Percentiles rank a stretch among this genome's conserved stretches.
These are phyloP conservation scores for Mucor velutinosus DNA, from an alignment of 371 early-diverging fungal genomes.

Conservation along the genomic window DNA sequence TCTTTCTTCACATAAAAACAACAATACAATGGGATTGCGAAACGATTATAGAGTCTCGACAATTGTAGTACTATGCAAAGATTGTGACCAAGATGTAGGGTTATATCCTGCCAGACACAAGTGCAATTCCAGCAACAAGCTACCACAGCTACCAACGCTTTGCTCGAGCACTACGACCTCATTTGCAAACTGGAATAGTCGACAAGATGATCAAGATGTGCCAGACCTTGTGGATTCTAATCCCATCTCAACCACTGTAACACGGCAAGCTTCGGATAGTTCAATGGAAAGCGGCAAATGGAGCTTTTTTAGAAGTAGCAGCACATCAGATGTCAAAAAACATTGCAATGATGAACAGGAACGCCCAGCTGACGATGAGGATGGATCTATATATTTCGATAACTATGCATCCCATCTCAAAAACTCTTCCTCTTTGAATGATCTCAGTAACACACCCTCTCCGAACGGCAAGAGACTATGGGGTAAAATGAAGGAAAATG, in stretches of 20 bases:
- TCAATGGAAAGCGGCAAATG: conserved; percentile 17
- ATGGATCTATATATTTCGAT: conserved; percentile 28
- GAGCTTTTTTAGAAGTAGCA: conserved; percentile 9
- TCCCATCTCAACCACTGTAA: not conserved
- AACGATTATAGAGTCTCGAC: conserved; percentile 68
- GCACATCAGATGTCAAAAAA: conserved; percentile 2
- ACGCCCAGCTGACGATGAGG: not conserved
- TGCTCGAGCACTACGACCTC: conserved; percentile 13
- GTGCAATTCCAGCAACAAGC: conserved; percentile 32
- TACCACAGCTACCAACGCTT: conserved; percentile 12
- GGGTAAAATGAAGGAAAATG: conserved; percentile 48
- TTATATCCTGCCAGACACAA: conserved; percentile 68
- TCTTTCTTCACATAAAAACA: not conserved
- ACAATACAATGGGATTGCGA: conserved; percentile 1
- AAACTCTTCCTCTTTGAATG: conserved; percentile 6
- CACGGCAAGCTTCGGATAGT: conserved; percentile 19
- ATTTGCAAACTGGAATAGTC: not conserved
- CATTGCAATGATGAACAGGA: not conserved
- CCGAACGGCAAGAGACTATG: conserved; percentile 34
- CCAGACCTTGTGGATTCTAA: conserved; percentile 7
- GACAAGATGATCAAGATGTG: not conserved
- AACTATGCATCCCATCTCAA: conserved; percentile 40
- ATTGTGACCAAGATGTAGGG: conserved; percentile 72
- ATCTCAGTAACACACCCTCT: not conserved
- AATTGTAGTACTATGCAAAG: conserved; percentile 65